Evolutionary conservation across 306 rosid genomes (phyloP).

Genomic region (Herpetospermum pedunculosum): DNA sequence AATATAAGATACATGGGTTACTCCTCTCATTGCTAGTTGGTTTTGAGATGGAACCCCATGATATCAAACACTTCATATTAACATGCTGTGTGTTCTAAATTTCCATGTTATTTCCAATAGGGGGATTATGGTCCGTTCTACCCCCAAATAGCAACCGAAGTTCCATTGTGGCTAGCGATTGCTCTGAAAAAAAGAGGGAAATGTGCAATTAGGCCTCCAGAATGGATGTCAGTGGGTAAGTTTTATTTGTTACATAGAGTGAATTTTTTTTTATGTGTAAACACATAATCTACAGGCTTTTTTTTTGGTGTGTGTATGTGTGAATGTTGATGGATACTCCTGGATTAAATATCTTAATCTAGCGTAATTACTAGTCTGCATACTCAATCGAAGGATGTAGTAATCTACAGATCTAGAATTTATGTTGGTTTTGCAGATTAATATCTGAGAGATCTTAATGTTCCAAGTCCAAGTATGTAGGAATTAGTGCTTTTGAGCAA

Average conservation of each 20-base stretch:
- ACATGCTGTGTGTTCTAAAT: background rate
- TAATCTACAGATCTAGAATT: background rate
- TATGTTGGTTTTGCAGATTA: background rate
- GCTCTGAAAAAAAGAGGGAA: constrained; percentile 84
- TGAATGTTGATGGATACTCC: background rate
- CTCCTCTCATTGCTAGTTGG: too few species aligned
- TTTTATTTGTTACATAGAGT: background rate
- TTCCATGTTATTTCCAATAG: constrained; percentile 28
- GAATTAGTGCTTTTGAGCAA: background rate
- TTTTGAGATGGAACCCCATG: too few species aligned
- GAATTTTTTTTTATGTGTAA: background rate
- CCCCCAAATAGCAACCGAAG: constrained; percentile 65
- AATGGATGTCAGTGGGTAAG: constrained; percentile 84
- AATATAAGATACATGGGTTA: too few species aligned
- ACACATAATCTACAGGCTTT: background rate
- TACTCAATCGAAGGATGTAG: background rate
- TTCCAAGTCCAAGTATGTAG: background rate
- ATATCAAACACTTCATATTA: too few species aligned
- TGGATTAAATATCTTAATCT: background rate
- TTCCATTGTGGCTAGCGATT: constrained; percentile 80
- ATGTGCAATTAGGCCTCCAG: constrained; percentile 62
- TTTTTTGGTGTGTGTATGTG: background rate
- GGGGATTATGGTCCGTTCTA: constrained; percentile 91
- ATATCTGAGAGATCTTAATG: background rate
- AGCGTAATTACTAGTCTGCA: background rate